Evolutionary conservation across 2,329 filamentous ascomycete genomes (phyloP), one percentile per base, ranked within the genome.

Genomic region (Chrysoporthe cubensis): DNA sequence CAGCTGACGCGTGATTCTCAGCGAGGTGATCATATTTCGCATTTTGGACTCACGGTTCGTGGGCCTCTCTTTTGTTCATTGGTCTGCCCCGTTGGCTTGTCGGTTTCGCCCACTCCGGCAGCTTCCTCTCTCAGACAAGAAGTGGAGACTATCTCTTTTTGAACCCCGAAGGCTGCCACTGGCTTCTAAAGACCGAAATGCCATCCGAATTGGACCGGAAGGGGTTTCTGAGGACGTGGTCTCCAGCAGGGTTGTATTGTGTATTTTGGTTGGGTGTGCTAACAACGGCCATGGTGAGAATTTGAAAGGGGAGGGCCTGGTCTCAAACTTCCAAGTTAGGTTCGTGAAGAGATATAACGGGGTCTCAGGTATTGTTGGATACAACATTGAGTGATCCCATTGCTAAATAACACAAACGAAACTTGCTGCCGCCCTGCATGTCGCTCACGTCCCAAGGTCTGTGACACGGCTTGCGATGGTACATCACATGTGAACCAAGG

Each of bases 91-190:
- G 44, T 9, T 66, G 54, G 18, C 14, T 44, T 34, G 44, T 46
- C 56, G 50, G 37, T 60, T 11, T 66, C 64, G 64, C 46, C 4
- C 37, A 54, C n/a, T 26, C 57, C 64, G 21, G 37, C 52, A 66
- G 37, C 64, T 66, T 60, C 64, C 64, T 61, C 57, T 66, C 57
- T 61, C 9, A 54, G 42, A 57, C n/a, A 26, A n/a, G 5, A 11
- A 14, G 64, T 66, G 58, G 54, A 26, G 44, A 50, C 26, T 18
- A 34, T 43, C 2, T 26, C 1, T 18, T 60, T 66, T 61, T 44
- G 64, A 66, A 43, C 40, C 57, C 64, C 57, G 64, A 61, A 50
- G 37, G n/a, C 6, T 11, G 16, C 21, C 43, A 48, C 6, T 46
- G n/a, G 37, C 40, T 46, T 4, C 44, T 5, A 44, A 18, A 60